A percentile compares a stretch with the other conserved stretches of the same genome.
Evolutionary conservation across 768 basidiomycete genomes (phyloP).

Genomic region (Tricholoma terreum): DNA sequence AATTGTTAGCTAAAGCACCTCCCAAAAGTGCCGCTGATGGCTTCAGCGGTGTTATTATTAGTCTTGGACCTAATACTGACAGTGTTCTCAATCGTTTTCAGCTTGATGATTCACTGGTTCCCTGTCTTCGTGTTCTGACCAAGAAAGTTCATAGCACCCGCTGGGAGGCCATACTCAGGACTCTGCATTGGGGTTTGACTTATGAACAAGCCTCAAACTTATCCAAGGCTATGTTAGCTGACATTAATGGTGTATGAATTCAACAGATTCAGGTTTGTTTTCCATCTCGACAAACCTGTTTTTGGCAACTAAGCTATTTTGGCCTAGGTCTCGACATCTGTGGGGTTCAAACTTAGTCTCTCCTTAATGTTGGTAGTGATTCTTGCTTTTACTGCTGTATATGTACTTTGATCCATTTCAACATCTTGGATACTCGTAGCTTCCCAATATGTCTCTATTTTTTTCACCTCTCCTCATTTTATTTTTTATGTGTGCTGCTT

Average conservation of each 20-base stretch:
- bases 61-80: not conserved
- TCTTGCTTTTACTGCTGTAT: not conserved
- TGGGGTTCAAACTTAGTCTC: not conserved
- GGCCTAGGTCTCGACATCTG: not conserved
- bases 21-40: not conserved
- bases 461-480: not conserved
- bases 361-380: not conserved
- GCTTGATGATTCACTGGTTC: constrained; percentile 2
- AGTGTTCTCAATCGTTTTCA: not conserved
- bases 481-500: not conserved
- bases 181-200: constrained; percentile 2
- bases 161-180: constrained; percentile 5
- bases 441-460: not conserved
- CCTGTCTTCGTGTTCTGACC: not conserved
- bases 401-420: not conserved
- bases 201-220: constrained; percentile 8
- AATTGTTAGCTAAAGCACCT: not conserved
- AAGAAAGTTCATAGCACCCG: not conserved
- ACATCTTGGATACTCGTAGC: not conserved
- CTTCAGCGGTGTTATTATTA: constrained; percentile 1
- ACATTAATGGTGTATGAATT: not conserved
- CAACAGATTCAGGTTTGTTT: not conserved
- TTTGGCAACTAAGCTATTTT: not conserved
- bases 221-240: not conserved
- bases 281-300: not conserved